These are phyloP conservation scores for Zhuliangozyma parablackwelliae DNA, from an alignment of 1,139 yeast genomes.

Conservation along the genomic window DNA sequence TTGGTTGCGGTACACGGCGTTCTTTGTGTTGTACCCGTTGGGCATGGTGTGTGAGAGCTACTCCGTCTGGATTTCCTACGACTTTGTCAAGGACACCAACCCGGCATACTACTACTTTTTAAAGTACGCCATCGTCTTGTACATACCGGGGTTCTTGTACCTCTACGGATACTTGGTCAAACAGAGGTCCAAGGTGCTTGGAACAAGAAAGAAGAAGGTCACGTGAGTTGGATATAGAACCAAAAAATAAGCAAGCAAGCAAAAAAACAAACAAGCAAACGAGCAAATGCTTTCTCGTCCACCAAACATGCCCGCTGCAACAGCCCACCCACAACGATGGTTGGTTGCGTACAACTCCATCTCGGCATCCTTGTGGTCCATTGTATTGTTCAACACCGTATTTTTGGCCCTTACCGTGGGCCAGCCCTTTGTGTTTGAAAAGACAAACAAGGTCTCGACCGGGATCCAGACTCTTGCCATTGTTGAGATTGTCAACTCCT, in stretches of 20 bases:
- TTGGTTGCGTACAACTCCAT: constrained; percentile 42
- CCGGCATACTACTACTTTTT: constrained; percentile 20
- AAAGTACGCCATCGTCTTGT: constrained; percentile 22
- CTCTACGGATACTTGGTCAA: constrained; percentile 31
- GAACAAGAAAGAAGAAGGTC: constrained; percentile 1
- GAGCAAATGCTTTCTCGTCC: not conserved
- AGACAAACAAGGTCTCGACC: constrained; percentile 58
- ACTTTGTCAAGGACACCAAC: constrained; percentile 10
- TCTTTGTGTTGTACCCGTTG: constrained; percentile 30
- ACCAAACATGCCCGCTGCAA: not conserved
- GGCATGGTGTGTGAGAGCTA: constrained; percentile 29
- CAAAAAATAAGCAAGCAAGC: no score
- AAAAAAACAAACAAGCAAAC: not conserved
- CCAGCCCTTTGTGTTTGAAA: constrained; percentile 57
- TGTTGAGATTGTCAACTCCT: constrained; percentile 75
- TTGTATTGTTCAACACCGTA: constrained; percentile 39
- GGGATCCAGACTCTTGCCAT: constrained; percentile 79
- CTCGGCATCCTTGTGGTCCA: constrained; percentile 43
- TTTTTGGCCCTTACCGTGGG: constrained; percentile 38
- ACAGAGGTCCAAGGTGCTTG: constrained; percentile 24
- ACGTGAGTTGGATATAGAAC: not conserved
- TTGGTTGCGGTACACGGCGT: constrained; percentile 33
- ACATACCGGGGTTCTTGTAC: constrained; percentile 30
- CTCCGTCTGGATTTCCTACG: constrained; percentile 26
- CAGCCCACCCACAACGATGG: constrained; percentile 33